Base-by-base conservation (phyloP, 192 early-diverging fungal genomes). In the Rhizophagus clarus region DNA sequence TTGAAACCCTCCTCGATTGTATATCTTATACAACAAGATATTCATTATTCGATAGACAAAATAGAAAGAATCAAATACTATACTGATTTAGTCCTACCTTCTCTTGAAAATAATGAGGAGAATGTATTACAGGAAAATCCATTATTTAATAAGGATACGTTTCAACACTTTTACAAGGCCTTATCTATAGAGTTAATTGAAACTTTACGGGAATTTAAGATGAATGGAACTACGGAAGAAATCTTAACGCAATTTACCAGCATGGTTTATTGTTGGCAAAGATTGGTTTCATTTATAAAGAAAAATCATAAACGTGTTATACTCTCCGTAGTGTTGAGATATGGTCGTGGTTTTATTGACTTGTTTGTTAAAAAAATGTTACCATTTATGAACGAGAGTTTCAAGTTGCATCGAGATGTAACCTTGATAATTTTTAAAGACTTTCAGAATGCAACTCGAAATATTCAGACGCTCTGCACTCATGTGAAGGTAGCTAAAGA, bases 401-500 rank as follows among this genome's bases (percentile, higher is more conserved):
- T 91, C 79, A 87, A 87, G 45, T 77, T 77, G 15, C 80, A 89
- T 79, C 81, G 81, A 28, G 81, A 85, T 61, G 45, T 63, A 11
- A 84, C 88, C 10, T 68, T 86, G 12, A 81, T n/a, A 14, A 87
- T 89, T 12, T 87, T 91, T 67, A 91, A 86, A 70, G 73, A 83
- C 24, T 85, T 91, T 40, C 89, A 91, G 45, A 71, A 64, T 17
- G 85, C 82, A 26, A 91, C 89, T 11, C 69, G 88, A 37, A 80
- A 81, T 24, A 49, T 91, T 15, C 89, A 95, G 87, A 89, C 82
- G 73, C 90, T 95, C 26, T 95, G 94, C 74, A 89, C 89, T 45
- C 93, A 95, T 81, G 92, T 91, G 20, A 95, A 95, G 74, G 90
- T 88, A 11, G 85, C 85, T 5, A 91, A 90, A 79, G 93, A 95